These are phyloP conservation scores for Geranomyces michiganensis DNA, from an alignment of 192 early-diverging fungal genomes.

Conservation along the genomic window DNA sequence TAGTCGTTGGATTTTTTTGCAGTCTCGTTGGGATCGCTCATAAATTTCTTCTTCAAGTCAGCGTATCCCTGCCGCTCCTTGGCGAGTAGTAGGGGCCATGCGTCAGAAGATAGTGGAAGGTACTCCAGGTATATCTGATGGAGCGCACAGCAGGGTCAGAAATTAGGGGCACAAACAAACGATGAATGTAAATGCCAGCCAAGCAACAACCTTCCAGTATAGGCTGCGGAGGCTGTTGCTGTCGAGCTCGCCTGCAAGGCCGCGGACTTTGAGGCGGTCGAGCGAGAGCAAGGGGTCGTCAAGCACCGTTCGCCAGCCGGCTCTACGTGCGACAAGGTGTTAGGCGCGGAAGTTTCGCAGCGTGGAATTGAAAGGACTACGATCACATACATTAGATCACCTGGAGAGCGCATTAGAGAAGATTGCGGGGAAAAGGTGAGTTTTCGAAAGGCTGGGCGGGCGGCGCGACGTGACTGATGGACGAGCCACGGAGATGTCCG, in stretches of 20 bases:
- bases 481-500: too few relatives aligned
- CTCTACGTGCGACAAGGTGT: too few relatives aligned
- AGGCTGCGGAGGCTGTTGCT: slow-evolving; percentile 35
- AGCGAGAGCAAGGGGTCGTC: slow-evolving; percentile 31
- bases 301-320: slow-evolving; percentile 32
- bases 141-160: not conserved
- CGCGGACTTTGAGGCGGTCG: slow-evolving; percentile 29
- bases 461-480: too few relatives aligned
- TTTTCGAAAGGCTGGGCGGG: too few relatives aligned
- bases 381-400: too few relatives aligned
- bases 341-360: too few relatives aligned
- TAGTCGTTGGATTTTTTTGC: slow-evolving; percentile 61
- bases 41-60: slow-evolving; percentile 68
- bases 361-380: too few relatives aligned
- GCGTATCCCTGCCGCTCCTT: slow-evolving; percentile 71
- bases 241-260: slow-evolving; percentile 28
- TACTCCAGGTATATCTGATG: slow-evolving; percentile 48
- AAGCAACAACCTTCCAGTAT: slow-evolving; percentile 44
- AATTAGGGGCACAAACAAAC: not conserved
- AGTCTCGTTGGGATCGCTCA: slow-evolving; percentile 62
- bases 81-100: slow-evolving; percentile 60
- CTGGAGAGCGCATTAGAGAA: too few relatives aligned
- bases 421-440: too few relatives aligned
- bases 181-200: not conserved
- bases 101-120: slow-evolving; percentile 39